Conservation (phyloP, 495 filamentous ascomycete genomes). For the Patellaria atrata region DNA sequence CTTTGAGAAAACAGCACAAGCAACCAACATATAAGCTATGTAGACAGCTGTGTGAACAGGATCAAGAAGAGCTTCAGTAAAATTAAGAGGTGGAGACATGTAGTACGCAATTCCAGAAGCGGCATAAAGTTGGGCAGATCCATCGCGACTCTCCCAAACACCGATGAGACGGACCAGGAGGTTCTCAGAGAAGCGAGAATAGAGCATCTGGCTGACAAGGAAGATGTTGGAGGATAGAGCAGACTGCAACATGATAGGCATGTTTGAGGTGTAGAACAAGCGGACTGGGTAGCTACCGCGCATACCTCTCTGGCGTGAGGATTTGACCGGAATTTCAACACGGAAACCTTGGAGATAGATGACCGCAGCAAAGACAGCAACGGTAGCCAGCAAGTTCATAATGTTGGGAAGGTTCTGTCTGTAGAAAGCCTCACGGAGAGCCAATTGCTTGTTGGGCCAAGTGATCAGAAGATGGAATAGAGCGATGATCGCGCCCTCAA, state of each 20-base stretch:
- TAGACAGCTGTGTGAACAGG: slow-evolving; percentile 94
- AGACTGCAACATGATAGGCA: slow-evolving; percentile 99
- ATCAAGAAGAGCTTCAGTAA: slow-evolving; percentile 90
- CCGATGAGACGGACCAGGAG: slow-evolving; percentile 91
- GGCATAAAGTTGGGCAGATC: slow-evolving; percentile 87
- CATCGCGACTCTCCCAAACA: slow-evolving; percentile 96
- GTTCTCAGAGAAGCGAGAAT: slow-evolving; percentile 96
- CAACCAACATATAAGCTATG: slow-evolving; percentile 90
- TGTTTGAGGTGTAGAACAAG: slow-evolving; percentile 79
- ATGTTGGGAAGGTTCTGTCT: slow-evolving; percentile 99
- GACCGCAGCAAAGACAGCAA: slow-evolving; percentile 86
- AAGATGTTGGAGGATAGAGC: slow-evolving; percentile 98
- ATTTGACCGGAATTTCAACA: slow-evolving; percentile 99
- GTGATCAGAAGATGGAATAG: slow-evolving; percentile 97
- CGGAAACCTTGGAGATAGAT: slow-evolving; percentile 99
- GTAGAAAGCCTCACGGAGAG: slow-evolving; percentile 96
- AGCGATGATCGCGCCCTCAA: slow-evolving; percentile 97
- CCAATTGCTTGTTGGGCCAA: slow-evolving; percentile 94
- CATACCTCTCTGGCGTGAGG: slow-evolving; percentile 94
- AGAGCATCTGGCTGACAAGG: slow-evolving; percentile 96
- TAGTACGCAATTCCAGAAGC: slow-evolving; percentile 92
- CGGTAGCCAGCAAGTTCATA: slow-evolving; percentile 93
- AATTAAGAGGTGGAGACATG: slow-evolving; percentile 96
- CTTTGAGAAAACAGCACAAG: slow-evolving; percentile 98
- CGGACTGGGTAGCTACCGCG: slow-evolving; percentile 68